Evolutionary conservation across 164 flowering plant genomes (phyloP), one percentile per base, ranked within the genome.

Genomic region (Nymphaea colorata): DNA sequence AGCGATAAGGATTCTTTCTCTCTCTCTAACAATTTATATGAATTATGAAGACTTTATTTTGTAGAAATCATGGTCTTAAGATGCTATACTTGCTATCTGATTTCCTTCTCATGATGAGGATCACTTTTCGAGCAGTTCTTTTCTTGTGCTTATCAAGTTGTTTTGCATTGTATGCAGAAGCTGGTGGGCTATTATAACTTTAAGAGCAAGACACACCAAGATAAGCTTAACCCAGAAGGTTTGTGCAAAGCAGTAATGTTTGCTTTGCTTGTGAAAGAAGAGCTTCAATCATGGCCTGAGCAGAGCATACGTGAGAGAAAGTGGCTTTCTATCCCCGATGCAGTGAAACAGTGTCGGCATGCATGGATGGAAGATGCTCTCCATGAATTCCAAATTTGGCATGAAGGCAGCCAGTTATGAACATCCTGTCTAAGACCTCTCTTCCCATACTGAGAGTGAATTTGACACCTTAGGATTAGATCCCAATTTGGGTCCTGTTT

Each of bases 361-460:
- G 64, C 83, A 41, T 85, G 93, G 93, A 87, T 88, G 94, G 76
- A 79, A 66, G 80, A 81, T 6, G 91, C 87, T 61, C 80, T 85
- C 64, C 73, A 76, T 63, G 84, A 83, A 51, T 84, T 86, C 73
- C 69, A 68, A 18, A 76, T 76, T 65, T 83, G 87, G 85, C 77
- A 59, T 74, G 78, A 65, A 25, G 75, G 75, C 7, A 47, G 55
- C 55, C 11, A 47, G 55, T 47, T 14, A 47, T 47, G 55, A 47
- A 47, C 7, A 7, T 6, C 6, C 7, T 47, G 55, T 14, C 12
- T 47, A 7, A 47, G 55, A 6, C 55, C 7, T 25, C 36, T 25
- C 36, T 25, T 25, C 55, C 55, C 12, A 4, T 47, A 47, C 5
- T 47, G 12, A 47, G 55, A 47, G 7, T 47, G 55, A 14, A 47